A percentile compares a stretch with the other conserved stretches of the same genome.
Evolutionary conservation across 768 basidiomycete genomes (phyloP).

Genomic region (Coprinopsis marcescibilis): DNA sequence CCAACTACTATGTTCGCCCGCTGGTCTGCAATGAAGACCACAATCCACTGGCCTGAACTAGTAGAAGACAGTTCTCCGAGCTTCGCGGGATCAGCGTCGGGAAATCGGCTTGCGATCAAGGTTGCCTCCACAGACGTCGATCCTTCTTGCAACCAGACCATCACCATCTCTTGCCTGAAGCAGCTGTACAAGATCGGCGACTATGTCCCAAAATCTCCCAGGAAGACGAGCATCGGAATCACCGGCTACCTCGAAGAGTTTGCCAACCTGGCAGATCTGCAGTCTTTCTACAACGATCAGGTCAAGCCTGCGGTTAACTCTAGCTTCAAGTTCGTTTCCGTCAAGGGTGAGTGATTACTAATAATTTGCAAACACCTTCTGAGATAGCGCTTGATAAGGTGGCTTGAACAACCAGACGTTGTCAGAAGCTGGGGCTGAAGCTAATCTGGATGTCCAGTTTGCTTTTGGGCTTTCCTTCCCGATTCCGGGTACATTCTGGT

Average conservation of each 20-base stretch:
- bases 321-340: constrained; percentile 45
- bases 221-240: constrained; percentile 47
- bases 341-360: constrained; percentile 40
- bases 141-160: constrained; percentile 35
- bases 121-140: constrained; percentile 16
- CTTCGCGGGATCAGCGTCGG: not conserved
- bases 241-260: constrained; percentile 50
- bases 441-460: constrained; percentile 63
- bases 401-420: constrained; percentile 54
- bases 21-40: constrained; percentile 35
- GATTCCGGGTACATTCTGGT: constrained; percentile 51
- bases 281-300: constrained; percentile 44
- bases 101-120: not conserved
- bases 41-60: constrained; percentile 21
- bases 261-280: constrained; percentile 48
- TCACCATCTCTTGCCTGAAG: constrained; percentile 49
- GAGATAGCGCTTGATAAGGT: constrained; percentile 29
- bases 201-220: constrained; percentile 35
- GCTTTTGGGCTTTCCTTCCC: constrained; percentile 61
- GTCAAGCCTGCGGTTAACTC: constrained; percentile 43
- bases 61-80: constrained; percentile 6
- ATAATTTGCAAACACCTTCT: not conserved
- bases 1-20: constrained; percentile 67
- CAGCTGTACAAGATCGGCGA: constrained; percentile 50
- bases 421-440: constrained; percentile 54